phyloP scores from a whole-genome alignment of 257 asterid species.

The Leonotis leonurus region DNA sequence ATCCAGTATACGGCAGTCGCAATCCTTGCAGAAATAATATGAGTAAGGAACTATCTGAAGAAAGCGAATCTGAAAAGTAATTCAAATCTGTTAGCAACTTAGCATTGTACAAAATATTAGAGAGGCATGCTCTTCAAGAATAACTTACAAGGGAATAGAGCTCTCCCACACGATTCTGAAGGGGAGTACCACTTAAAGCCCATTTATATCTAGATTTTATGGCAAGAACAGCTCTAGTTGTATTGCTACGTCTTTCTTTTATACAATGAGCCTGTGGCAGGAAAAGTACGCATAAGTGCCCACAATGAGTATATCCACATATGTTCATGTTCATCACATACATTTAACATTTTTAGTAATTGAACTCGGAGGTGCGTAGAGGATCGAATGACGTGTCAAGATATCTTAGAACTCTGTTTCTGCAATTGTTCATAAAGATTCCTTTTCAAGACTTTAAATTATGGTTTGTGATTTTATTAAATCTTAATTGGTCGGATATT shows the following conservation, averaged over 20 bases:
- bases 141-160: conserved; percentile 90
- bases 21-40: conserved; percentile 89
- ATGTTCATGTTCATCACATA: too few species aligned
- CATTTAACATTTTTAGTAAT: too few species aligned
- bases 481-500: too few species aligned
- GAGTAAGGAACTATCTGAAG: conserved; percentile 80
- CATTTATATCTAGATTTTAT: conserved; percentile 74
- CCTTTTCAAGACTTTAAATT: too few species aligned
- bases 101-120: conserved; percentile 1
- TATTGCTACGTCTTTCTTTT: conserved; percentile 79
- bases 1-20: conserved; percentile 82
- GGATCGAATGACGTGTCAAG: too few species aligned
- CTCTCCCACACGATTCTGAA: conserved; percentile 97
- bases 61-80: conserved; percentile 73
- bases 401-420: too few species aligned
- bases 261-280: conserved; percentile 75
- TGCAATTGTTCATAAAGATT: too few species aligned
- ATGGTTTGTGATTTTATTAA: too few species aligned
- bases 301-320: too few species aligned
- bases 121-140: conserved; percentile 7
- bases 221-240: conserved; percentile 79
- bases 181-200: conserved; percentile 99
- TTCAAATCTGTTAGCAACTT: conserved; percentile 20
- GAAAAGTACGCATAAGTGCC: too few species aligned
- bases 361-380: too few species aligned